Conservation (phyloP, 345 rosid genomes). For the Brassica incana region DNA sequence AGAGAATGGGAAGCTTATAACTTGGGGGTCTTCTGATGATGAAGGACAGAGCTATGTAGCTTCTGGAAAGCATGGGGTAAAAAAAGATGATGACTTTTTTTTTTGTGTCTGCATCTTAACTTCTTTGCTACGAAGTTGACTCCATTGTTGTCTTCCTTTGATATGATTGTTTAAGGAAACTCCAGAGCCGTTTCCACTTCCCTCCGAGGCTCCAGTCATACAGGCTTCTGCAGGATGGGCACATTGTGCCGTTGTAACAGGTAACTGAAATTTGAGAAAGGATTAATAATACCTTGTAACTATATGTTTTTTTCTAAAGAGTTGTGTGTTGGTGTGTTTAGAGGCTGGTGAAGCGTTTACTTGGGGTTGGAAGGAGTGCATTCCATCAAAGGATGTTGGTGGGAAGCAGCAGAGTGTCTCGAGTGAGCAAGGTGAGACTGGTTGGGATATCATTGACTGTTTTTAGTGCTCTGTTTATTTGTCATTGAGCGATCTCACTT, state of each 20-base stretch:
- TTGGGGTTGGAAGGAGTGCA: slow-evolving; percentile 98
- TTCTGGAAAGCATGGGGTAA: slow-evolving; percentile 88
- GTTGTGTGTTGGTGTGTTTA: slow-evolving; percentile 33
- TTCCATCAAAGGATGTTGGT: slow-evolving; percentile 56
- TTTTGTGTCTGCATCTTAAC: neutral
- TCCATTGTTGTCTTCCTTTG: slow-evolving; percentile 17
- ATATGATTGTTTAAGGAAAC: slow-evolving; percentile 51
- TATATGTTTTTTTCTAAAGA: neutral
- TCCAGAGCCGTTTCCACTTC: slow-evolving; percentile 75
- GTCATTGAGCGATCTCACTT: slow-evolving; percentile 29
- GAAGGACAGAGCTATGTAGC: slow-evolving; percentile 72
- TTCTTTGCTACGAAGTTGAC: slow-evolving; percentile 32
- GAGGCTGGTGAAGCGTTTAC: slow-evolving; percentile 71
- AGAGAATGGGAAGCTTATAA: slow-evolving; percentile 72
- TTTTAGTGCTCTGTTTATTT: neutral
- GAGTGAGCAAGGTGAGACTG: slow-evolving; percentile 53
- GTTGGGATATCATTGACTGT: neutral
- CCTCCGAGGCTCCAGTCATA: slow-evolving; percentile 55
- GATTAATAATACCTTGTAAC: neutral
- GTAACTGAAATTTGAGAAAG: slow-evolving; percentile 28
- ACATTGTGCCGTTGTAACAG: slow-evolving; percentile 74
- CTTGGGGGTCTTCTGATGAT: slow-evolving; percentile 82
- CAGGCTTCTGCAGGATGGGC: slow-evolving; percentile 87
- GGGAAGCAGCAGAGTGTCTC: slow-evolving; percentile 48
- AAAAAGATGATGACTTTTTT: slow-evolving; percentile 19